phyloP scores from a whole-genome alignment of 352 stramenopile genomes.

The Globisporangium camurandrum region DNA sequence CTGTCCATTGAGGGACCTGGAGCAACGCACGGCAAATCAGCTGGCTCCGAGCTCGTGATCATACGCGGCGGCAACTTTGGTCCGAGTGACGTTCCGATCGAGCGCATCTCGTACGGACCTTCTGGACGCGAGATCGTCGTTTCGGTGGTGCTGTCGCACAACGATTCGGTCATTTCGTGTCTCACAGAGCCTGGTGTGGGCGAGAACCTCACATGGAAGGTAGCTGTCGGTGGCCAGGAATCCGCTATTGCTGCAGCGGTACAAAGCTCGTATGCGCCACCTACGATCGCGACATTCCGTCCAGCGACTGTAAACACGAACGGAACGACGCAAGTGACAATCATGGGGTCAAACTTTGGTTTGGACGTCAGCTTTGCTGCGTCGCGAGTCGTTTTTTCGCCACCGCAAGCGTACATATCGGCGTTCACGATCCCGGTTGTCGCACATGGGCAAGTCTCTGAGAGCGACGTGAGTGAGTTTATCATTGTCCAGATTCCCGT shows the following conservation, averaged over 20 bases:
- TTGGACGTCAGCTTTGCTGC: constrained; percentile 27
- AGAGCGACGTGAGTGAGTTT: constrained; percentile 22
- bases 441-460: constrained; percentile 24
- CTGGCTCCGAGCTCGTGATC: constrained; percentile 32
- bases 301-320: constrained; percentile 27
- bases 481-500: constrained; percentile 31
- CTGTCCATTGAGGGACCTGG: constrained; percentile 26
- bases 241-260: constrained; percentile 24
- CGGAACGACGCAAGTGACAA: constrained; percentile 32
- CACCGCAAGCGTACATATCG: constrained; percentile 21
- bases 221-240: constrained; percentile 46
- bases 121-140: constrained; percentile 48
- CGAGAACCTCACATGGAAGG: constrained; percentile 39
- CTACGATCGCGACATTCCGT: constrained; percentile 18
- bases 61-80: constrained; percentile 57
- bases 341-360: constrained; percentile 50
- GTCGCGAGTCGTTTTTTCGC: constrained; percentile 35
- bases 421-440: constrained; percentile 31
- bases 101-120: constrained; percentile 48
- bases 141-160: constrained; percentile 29
- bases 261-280: constrained; percentile 41
- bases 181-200: constrained; percentile 39
- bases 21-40: constrained; percentile 17
- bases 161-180: constrained; percentile 51
- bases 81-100: constrained; percentile 25